Evolutionary conservation across 2,329 filamentous ascomycete species (phyloP), one percentile per base, ranked within the genome.

Genomic region (Penicillium crustosum): DNA sequence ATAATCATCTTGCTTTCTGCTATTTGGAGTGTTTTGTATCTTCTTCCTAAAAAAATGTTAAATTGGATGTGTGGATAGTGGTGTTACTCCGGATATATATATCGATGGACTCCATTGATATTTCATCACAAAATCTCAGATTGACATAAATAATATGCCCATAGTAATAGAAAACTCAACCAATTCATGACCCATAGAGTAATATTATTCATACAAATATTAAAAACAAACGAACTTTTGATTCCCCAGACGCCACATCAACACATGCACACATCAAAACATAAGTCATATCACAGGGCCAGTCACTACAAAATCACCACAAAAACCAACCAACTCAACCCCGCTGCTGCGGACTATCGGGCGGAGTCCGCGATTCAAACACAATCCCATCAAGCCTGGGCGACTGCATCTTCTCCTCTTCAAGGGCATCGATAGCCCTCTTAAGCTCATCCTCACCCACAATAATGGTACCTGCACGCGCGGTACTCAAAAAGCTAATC

Each of bases 401-500:
- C 29, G 29, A 35, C 41, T 39, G 31, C 10, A 47, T 42, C 8
- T 47, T 39, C 25, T 53, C 41, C 35, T 44, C 42, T 13, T 78
- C 73, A 69, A 97, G 74, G 6, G 91, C 90, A 47, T 84, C 83
- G 65, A 97, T 78, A 0, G 91, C 93, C 57, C 84, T 84, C n/a
- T 82, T 79, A 44, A 93, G 80, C 70, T 93, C 89, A 66, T 89
- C 85, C 61, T 88, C 84, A 4, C 87, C 85, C 39, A 97, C 84
- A 69, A 97, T 92, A 10, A 97, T 93, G 6, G 91, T 93, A 1
- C 93, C 93, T 0, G 93, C 91, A 42, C 89, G 84, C 5, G 91
- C 92, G 0, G 93, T 97, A 60, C 89, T 94, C 61, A 97, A 79
- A 73, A 97, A 97, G 57, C 89, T 93, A 76, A 97, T 87, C 72